Conservation (phyloP, 768 basidiomycete species). For the Albatrellus ellisii region DNA sequence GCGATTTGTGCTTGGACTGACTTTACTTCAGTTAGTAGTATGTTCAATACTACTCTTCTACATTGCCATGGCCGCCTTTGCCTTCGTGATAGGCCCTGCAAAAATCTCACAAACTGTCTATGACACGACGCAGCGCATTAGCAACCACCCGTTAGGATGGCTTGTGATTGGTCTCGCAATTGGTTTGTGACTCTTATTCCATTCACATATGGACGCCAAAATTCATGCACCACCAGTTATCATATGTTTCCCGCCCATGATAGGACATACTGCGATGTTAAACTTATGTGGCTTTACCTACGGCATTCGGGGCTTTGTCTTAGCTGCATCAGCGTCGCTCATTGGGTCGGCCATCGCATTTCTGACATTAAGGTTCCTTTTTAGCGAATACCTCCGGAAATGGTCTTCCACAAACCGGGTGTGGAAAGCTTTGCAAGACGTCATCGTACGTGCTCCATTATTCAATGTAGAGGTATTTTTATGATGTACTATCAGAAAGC, state of each 20-base stretch:
- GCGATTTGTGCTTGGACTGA: conserved; percentile 1
- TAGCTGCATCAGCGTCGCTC: conserved; percentile 48
- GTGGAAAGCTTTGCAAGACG: conserved; percentile 68
- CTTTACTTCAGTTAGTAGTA: conserved; percentile 33
- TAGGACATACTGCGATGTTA: conserved; percentile 53
- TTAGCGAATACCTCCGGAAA: conserved; percentile 36
- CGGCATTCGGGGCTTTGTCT: conserved; percentile 62
- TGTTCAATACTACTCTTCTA: conserved; percentile 50
- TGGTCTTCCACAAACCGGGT: conserved; percentile 55
- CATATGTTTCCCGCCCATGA: conserved; percentile 44
- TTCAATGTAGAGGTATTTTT: conserved; percentile 1
- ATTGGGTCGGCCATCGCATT: conserved; percentile 55
- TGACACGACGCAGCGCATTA: conserved; percentile 50
- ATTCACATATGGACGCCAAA: neutral
- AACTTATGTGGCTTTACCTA: conserved; percentile 76
- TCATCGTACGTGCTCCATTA: conserved; percentile 39
- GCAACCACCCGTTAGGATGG: conserved; percentile 48
- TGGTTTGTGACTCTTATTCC: conserved; percentile 26
- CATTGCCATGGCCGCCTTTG: conserved; percentile 23
- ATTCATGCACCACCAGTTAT: conserved; percentile 22
- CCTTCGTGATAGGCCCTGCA: conserved; percentile 44
- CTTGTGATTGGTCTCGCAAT: conserved; percentile 37
- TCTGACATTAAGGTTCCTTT: conserved; percentile 42
- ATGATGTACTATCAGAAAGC: conserved; percentile 30
- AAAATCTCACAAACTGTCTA: conserved; percentile 60